Evolutionary conservation across 2,329 filamentous ascomycete species (phyloP), one percentile per base, ranked within the genome.

Genomic region (Trichoderma oligosporum): DNA sequence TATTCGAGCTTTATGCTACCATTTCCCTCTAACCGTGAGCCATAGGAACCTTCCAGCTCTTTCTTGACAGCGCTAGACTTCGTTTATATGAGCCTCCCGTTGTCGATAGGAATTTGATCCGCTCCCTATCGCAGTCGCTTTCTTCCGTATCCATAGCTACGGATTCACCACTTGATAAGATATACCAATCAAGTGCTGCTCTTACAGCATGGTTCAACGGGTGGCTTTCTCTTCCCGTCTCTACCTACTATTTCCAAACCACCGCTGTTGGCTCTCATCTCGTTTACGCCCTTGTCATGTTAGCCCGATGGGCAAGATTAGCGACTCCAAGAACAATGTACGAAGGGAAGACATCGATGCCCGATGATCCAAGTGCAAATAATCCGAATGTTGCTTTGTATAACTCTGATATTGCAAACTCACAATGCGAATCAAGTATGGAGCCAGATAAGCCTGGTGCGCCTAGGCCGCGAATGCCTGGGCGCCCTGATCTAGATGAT

Each of bases 231-330:
- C 66, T 83, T 0, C 75, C 80, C 0, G 66, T 74, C 0, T 61
- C 66, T 0, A 66, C 71, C 3, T 80, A 78, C 55, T 75, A 76
- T 57, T 70, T 73, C 27, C 68, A 81, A 22, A 78, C 81, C 0
- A 74, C 81, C 7, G 68, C 75, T 0, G 63, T 74, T 0, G 76
- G 72, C 31, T 67, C 74, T 1, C 76, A 82, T 53, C 66, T 82
- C 0, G 73, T 81, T 3, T 79, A 81, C 52, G 75, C 73, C n/a
- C 66, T 79, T 39, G 77, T 73, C 4, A 78, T 80, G 72, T 70
- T 82, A 0, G 74, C 76, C 1, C 73, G 79, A 6, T 82, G 78
- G 78, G 74, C 76, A 4, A 78, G 78, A 41, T 69, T 80, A 0
- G 69, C 76, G 0, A 73, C 72, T 0, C 73, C 73, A 0, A 71